A percentile compares a stretch with the other conserved stretches of the same genome.
Evolutionary conservation across 2,329 filamentous ascomycete species (phyloP).

Genomic region (Aspergillus sp.): DNA sequence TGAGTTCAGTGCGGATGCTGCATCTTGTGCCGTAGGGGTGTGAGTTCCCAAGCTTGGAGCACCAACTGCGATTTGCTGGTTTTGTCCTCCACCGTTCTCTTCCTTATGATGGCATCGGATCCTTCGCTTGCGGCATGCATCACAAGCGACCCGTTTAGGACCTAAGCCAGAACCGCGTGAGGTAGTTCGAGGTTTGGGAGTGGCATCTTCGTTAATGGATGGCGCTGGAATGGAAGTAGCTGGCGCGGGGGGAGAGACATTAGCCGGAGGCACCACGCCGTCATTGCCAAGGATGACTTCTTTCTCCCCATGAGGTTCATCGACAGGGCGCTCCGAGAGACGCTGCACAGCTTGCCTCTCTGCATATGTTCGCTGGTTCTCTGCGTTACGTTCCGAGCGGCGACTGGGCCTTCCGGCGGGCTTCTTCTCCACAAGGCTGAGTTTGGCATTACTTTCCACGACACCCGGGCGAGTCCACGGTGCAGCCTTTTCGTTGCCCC

Average conservation of each 20-base stretch:
- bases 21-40: constrained; percentile 42
- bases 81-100: constrained; percentile 41
- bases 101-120: constrained; percentile 69
- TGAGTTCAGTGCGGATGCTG: constrained; percentile 44
- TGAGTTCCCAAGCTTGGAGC: constrained; percentile 37
- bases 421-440: constrained; percentile 58
- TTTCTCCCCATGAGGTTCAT: constrained; percentile 23
- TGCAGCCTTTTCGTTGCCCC: constrained; percentile 65
- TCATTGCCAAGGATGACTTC: constrained; percentile 20
- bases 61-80: constrained; percentile 34
- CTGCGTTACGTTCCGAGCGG: constrained; percentile 59
- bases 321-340: constrained; percentile 33
- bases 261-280: constrained; percentile 28
- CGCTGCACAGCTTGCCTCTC: constrained; percentile 44
- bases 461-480: constrained; percentile 65
- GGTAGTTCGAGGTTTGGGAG: constrained; percentile 47
- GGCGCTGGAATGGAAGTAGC: constrained; percentile 22
- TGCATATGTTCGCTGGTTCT: constrained; percentile 46
- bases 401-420: constrained; percentile 59
- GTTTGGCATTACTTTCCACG: constrained; percentile 54
- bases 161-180: constrained; percentile 63
- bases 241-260: constrained; percentile 30
- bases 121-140: constrained; percentile 64
- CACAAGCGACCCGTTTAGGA: constrained; percentile 64
- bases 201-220: constrained; percentile 34